Evolutionary conservation across 176 grass and related monocot species (phyloP).

Genomic region (Rhipidocladum racemiflorum): DNA sequence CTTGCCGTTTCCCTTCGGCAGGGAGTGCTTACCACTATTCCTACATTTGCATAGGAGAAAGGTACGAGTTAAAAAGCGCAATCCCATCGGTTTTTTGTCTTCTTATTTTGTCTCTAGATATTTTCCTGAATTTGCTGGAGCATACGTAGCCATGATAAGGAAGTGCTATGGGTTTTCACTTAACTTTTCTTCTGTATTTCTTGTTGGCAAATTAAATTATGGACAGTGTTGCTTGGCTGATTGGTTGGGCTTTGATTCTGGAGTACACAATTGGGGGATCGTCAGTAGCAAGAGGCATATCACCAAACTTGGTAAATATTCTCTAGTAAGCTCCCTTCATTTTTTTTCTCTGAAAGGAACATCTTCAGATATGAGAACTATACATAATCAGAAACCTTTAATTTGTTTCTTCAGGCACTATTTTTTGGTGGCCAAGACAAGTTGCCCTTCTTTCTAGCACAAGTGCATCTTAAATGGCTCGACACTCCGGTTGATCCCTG

Average conservation of each 20-base stretch:
- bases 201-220: slow-evolving; percentile 39
- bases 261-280: slow-evolving; percentile 89
- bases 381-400: background rate
- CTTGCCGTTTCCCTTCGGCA: slow-evolving; percentile 83
- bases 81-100: background rate
- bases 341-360: background rate
- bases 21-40: slow-evolving; percentile 93
- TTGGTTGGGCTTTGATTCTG: slow-evolving; percentile 90
- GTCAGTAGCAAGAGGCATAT: slow-evolving; percentile 87
- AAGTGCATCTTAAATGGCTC: slow-evolving; percentile 62
- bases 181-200: background rate
- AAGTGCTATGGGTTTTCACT: background rate
- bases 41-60: slow-evolving; percentile 95
- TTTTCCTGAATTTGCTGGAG: background rate
- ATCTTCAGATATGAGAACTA: background rate
- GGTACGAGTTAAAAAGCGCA: slow-evolving; percentile 35
- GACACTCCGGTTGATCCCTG: slow-evolving; percentile 72
- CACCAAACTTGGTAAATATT: slow-evolving; percentile 80
- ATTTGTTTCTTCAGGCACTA: slow-evolving; percentile 48
- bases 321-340: background rate
- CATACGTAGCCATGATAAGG: background rate
- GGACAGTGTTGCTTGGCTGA: slow-evolving; percentile 77
- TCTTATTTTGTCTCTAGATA: background rate
- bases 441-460: slow-evolving; percentile 64
- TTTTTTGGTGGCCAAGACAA: slow-evolving; percentile 90